Evolutionary conservation across 108 stramenopile species (phyloP).

Genomic region (Mayamaea pseudoterrestris): DNA sequence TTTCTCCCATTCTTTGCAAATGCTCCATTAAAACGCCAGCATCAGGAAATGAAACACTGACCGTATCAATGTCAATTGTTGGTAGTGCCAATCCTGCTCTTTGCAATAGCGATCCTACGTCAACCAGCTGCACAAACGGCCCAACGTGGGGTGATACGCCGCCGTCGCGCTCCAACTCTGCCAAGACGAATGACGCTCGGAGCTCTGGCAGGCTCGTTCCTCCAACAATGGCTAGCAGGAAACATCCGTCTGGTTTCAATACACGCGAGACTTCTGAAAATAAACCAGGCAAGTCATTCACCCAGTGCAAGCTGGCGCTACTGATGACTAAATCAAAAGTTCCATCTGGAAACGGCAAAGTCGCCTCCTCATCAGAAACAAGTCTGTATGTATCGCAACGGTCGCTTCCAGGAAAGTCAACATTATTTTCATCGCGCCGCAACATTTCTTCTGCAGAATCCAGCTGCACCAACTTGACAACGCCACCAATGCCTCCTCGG

Average conservation of each 20-base stretch:
- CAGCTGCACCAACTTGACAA: slow-evolving; percentile 64
- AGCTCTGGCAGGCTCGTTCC: slow-evolving; percentile 91
- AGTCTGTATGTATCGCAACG: slow-evolving; percentile 57
- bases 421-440: slow-evolving; percentile 41
- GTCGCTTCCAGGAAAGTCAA: slow-evolving; percentile 12
- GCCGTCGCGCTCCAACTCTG: slow-evolving; percentile 86
- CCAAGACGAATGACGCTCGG: slow-evolving; percentile 65
- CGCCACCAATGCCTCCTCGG: slow-evolving; percentile 67
- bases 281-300: slow-evolving; percentile 82
- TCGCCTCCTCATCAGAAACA: slow-evolving; percentile 50
- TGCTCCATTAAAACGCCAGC: slow-evolving; percentile 89
- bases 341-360: slow-evolving; percentile 73
- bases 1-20: slow-evolving; percentile 93
- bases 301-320: slow-evolving; percentile 85
- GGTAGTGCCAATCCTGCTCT: slow-evolving; percentile 85
- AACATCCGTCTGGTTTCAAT: slow-evolving; percentile 94
- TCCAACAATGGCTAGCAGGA: slow-evolving; percentile 92
- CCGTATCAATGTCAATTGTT: slow-evolving; percentile 93
- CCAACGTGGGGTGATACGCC: slow-evolving; percentile 88
- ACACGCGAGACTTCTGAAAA: slow-evolving; percentile 57
- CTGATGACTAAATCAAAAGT: slow-evolving; percentile 93
- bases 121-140: slow-evolving; percentile 86
- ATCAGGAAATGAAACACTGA: slow-evolving; percentile 75
- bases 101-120: slow-evolving; percentile 79
- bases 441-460: slow-evolving; percentile 62